Evolutionary conservation across 148 eudicot genomes (phyloP).

Genomic region (Pouteria glomerata): DNA sequence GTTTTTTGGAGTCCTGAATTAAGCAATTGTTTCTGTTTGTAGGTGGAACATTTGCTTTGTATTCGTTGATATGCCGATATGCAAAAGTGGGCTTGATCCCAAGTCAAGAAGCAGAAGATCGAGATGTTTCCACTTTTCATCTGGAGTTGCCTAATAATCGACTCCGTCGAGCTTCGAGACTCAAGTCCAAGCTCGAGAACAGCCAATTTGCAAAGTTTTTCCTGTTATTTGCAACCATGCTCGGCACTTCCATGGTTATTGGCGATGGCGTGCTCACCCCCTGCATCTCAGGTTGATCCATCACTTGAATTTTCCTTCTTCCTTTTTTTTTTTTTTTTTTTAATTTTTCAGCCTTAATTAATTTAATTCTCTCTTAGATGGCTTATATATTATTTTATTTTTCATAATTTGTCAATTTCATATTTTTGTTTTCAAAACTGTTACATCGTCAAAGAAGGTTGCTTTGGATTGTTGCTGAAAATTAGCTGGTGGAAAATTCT

Average conservation of each 20-base stretch:
- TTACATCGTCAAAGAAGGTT: too few species aligned
- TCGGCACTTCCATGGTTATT: slow-evolving; percentile 33
- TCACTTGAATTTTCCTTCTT: too few species aligned
- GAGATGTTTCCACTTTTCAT: slow-evolving; percentile 14
- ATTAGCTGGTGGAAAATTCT: too few species aligned
- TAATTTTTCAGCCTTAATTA: not conserved
- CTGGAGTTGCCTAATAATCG: slow-evolving; percentile 10
- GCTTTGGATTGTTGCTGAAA: too few species aligned
- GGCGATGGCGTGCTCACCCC: slow-evolving; percentile 34
- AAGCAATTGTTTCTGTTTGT: not conserved
- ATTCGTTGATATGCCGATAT: slow-evolving; percentile 26
- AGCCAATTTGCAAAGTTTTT: slow-evolving; percentile 6
- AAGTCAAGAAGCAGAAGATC: slow-evolving; percentile 18
- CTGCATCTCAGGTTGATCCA: slow-evolving; percentile 30
- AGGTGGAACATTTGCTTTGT: slow-evolving; percentile 40
- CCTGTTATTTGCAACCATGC: slow-evolving; percentile 19
- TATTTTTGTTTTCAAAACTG: too few species aligned
- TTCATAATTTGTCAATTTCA: too few species aligned
- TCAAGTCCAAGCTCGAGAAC: slow-evolving; percentile 21
- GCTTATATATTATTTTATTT: too few species aligned
- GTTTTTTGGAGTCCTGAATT: too few species aligned
- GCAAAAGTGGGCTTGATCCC: slow-evolving; percentile 27
- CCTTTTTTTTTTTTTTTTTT: not conserved
- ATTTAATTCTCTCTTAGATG: too few species aligned
- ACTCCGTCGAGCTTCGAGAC: slow-evolving; percentile 4